These are phyloP conservation scores for Leccinum laetum DNA, from an alignment of 1,284 basidiomycete species.

Conservation along the genomic window DNA sequence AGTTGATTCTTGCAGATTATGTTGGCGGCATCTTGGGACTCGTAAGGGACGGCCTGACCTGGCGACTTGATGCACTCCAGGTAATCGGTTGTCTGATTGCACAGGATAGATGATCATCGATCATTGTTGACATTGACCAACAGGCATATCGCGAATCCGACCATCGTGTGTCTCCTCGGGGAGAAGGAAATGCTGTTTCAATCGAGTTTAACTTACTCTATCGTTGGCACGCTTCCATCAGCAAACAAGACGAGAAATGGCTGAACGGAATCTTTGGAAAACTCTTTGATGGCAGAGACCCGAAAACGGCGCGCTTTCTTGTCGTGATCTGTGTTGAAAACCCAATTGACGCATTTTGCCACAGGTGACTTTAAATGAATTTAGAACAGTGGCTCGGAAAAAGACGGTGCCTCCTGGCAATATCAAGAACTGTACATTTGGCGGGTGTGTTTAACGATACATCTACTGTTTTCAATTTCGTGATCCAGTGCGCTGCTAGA, in stretches of 20 bases:
- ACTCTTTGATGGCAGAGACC: constrained; percentile 44
- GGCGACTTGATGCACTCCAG: constrained; percentile 48
- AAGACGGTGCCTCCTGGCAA: constrained; percentile 38
- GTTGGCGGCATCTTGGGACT: constrained; percentile 60
- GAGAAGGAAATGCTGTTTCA: constrained; percentile 71
- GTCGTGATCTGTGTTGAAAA: constrained; percentile 7
- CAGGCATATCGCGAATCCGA: constrained; percentile 25
- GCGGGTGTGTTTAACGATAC: constrained; percentile 31
- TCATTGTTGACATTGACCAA: background rate
- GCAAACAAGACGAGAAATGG: constrained; percentile 62
- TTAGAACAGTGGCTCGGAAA: constrained; percentile 38
- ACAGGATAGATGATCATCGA: background rate
- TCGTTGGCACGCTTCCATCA: constrained; percentile 73
- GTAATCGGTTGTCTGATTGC: constrained; percentile 27
- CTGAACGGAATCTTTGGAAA: constrained; percentile 48
- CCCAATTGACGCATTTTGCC: background rate
- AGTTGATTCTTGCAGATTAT: constrained; percentile 65
- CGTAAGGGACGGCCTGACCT: constrained; percentile 43
- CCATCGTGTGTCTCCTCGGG: constrained; percentile 45
- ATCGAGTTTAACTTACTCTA: constrained; percentile 78
- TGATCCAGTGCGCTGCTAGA: constrained; percentile 30
- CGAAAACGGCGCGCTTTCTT: constrained; percentile 33
- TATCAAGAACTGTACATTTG: constrained; percentile 52
- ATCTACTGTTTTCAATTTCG: background rate
- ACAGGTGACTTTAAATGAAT: constrained; percentile 46